These are phyloP conservation scores for Trichoderma sp. DNA, from an alignment of 2,329 filamentous ascomycete genomes.

Conservation along the genomic window DNA sequence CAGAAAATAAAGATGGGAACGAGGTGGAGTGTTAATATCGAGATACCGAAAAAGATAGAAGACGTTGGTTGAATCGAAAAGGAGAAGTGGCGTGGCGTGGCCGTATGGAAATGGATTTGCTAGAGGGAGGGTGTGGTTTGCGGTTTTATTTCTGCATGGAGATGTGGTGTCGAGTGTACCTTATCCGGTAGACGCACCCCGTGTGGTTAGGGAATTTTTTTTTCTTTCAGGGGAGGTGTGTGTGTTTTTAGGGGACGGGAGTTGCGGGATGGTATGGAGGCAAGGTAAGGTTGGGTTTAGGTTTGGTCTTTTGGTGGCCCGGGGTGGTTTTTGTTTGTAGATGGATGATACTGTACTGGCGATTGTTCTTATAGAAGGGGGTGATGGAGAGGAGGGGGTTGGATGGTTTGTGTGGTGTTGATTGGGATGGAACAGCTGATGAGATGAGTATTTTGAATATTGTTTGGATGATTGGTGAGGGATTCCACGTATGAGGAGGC, in stretches of 20 bases:
- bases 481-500: background rate
- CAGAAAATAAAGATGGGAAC: background rate
- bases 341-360: background rate
- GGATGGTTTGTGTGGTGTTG: background rate
- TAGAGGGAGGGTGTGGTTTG: background rate
- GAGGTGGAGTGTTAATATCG: constrained; percentile 16
- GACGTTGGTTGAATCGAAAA: background rate
- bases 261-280: background rate
- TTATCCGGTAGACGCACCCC: background rate
- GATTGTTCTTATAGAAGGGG: background rate
- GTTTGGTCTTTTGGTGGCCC: background rate
- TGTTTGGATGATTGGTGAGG: background rate
- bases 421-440: background rate
- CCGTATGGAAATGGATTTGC: background rate
- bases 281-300: background rate
- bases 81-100: constrained; percentile 14
- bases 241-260: background rate
- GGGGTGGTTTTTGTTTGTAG: background rate
- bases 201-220: background rate
- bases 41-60: background rate
- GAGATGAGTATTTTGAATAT: background rate
- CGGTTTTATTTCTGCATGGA: background rate
- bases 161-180: background rate
- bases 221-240: background rate
- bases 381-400: background rate